Conservation (phyloP, 2,329 filamentous ascomycete species). For the Talaromyces sp. region DNA sequence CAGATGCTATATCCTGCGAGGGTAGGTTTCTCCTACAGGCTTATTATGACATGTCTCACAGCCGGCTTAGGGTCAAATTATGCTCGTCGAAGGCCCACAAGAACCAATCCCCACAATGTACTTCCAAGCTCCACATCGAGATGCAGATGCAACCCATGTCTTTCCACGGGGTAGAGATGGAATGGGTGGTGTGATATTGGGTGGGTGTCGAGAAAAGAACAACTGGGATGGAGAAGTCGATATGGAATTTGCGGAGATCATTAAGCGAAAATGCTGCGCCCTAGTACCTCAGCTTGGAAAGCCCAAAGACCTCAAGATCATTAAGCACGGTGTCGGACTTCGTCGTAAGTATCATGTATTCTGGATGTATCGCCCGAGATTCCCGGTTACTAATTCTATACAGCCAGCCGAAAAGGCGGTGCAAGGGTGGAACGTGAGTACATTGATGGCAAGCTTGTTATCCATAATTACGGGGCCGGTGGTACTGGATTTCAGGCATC, state of each 20-base stretch:
- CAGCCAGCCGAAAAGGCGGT: slow-evolving; percentile 17
- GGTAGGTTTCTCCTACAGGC: not conserved
- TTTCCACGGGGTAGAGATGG: slow-evolving; percentile 18
- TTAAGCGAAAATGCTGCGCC: slow-evolving; percentile 16
- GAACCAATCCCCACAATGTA: slow-evolving; percentile 18
- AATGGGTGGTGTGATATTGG: slow-evolving; percentile 17
- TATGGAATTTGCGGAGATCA: slow-evolving; percentile 17
- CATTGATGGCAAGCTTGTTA: slow-evolving; percentile 17
- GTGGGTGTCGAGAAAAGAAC: slow-evolving; percentile 16
- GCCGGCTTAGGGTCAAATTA: slow-evolving; percentile 16
- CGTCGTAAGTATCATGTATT: not conserved
- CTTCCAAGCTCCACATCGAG: slow-evolving; percentile 15
- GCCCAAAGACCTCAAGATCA: slow-evolving; percentile 9
- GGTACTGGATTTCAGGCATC: slow-evolving; percentile 18
- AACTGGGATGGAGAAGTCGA: slow-evolving; percentile 18
- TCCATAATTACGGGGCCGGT: slow-evolving; percentile 17
- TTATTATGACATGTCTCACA: slow-evolving; percentile 11
- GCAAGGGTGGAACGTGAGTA: slow-evolving; percentile 16
- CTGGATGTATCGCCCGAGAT: not conserved
- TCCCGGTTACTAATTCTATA: slow-evolving; percentile 8
- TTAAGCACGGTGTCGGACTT: not conserved
- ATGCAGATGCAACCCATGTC: slow-evolving; percentile 17
- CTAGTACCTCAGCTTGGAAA: slow-evolving; percentile 16
- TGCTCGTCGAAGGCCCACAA: slow-evolving; percentile 16
- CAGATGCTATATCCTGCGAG: not conserved